These are phyloP conservation scores for Phytophthora pistaciae DNA, from an alignment of 352 stramenopile species.

Conservation along the genomic window DNA sequence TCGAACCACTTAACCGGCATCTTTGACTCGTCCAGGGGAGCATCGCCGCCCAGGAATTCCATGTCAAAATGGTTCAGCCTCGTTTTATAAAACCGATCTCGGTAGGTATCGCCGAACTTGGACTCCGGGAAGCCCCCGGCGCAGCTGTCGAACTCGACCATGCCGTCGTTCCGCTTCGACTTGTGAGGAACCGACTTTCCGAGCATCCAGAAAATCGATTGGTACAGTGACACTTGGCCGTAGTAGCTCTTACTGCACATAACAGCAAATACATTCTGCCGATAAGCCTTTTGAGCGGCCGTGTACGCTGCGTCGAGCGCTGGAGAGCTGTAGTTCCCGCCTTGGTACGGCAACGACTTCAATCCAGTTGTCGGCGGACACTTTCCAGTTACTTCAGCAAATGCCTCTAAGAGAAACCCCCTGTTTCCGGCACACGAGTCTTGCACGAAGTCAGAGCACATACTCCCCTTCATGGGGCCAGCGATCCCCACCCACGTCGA, in stretches of 20 bases:
- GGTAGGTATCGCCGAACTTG: slow-evolving; percentile 47
- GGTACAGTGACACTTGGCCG: slow-evolving; percentile 36
- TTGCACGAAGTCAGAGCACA: slow-evolving; percentile 28
- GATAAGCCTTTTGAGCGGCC: slow-evolving; percentile 34
- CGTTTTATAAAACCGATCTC: slow-evolving; percentile 50
- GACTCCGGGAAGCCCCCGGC: slow-evolving; percentile 30
- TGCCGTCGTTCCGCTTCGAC: slow-evolving; percentile 32
- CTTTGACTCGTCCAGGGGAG: slow-evolving; percentile 41
- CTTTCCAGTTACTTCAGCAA: slow-evolving; percentile 19
- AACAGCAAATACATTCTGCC: slow-evolving; percentile 27
- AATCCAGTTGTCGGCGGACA: slow-evolving; percentile 10
- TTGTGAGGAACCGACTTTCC: slow-evolving; percentile 29
- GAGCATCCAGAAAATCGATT: slow-evolving; percentile 23
- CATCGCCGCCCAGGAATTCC: slow-evolving; percentile 56
- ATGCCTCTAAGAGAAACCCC: slow-evolving; percentile 14
- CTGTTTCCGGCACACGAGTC: slow-evolving; percentile 20
- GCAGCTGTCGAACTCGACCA: slow-evolving; percentile 37
- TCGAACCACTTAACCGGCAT: slow-evolving; percentile 73
- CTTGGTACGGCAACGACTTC: slow-evolving; percentile 38
- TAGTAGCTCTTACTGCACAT: slow-evolving; percentile 39
- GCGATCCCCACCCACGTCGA: slow-evolving; percentile 43
- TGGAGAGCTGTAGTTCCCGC: slow-evolving; percentile 22
- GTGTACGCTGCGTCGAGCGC: slow-evolving; percentile 30
- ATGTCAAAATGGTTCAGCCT: slow-evolving; percentile 67
- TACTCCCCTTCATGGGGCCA: slow-evolving; percentile 31